phyloP scores from a whole-genome alignment of 768 basidiomycete species.

The Flagelloscypha sp. region DNA sequence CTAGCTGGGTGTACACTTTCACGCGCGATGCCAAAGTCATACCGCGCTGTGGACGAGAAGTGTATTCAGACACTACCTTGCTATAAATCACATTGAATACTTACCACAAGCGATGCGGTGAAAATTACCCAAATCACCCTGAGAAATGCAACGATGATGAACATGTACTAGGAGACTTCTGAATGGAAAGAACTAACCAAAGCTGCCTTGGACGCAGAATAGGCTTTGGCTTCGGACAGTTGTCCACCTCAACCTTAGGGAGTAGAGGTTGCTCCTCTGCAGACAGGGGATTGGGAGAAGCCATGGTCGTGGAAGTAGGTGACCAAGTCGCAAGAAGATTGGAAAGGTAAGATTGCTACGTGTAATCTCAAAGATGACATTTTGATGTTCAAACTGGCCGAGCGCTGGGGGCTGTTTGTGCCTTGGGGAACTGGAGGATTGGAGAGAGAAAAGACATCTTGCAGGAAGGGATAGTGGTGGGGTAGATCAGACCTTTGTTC shows the following conservation, averaged over 20 bases:
- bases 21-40: constrained; percentile 80
- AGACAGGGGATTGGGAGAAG: not conserved
- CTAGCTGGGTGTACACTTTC: constrained; percentile 71
- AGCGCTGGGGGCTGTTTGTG: no score
- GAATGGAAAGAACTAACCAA: constrained; percentile 28
- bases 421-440: no score
- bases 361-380: no score
- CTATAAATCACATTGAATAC: constrained; percentile 16
- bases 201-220: constrained; percentile 44
- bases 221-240: constrained; percentile 30
- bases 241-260: constrained; percentile 1
- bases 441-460: no score
- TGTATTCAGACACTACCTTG: constrained; percentile 8
- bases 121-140: constrained; percentile 80
- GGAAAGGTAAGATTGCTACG: constrained; percentile 14
- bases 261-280: constrained; percentile 14
- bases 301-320: not conserved
- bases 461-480: no score
- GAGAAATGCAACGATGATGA: constrained; percentile 4
- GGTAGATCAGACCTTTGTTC: no score
- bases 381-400: no score
- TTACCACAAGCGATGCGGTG: constrained; percentile 54
- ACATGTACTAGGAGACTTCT: not conserved
- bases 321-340: constrained; percentile 5
- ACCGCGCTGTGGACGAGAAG: constrained; percentile 47